Evolutionary conservation across 768 basidiomycete genomes (phyloP).

Genomic region (Boletus subcaerulescens): DNA sequence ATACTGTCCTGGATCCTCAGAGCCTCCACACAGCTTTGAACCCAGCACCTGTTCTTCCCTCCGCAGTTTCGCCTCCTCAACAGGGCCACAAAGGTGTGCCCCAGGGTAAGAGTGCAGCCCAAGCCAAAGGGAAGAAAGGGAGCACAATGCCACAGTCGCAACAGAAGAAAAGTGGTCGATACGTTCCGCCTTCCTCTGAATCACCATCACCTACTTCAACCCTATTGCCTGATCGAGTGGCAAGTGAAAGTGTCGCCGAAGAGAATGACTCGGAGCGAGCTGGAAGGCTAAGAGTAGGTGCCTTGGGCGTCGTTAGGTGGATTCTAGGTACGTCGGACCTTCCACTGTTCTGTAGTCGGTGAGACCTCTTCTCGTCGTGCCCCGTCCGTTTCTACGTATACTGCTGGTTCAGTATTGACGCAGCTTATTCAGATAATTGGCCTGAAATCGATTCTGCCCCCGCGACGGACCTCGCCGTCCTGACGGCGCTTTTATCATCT

Average conservation of each 20-base stretch:
- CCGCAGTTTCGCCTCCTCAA: conserved; percentile 2
- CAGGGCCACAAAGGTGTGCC: conserved; percentile 4
- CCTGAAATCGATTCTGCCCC: conserved; percentile 1
- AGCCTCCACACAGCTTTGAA: conserved; percentile 60
- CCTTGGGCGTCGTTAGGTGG: conserved; percentile 64
- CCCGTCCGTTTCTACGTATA: not conserved
- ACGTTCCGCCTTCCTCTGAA: conserved; percentile 29
- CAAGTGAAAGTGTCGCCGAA: conserved; percentile 41
- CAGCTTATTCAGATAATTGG: conserved; percentile 14
- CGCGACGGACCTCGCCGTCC: not conserved
- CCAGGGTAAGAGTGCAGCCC: not conserved
- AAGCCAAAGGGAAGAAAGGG: conserved; percentile 20
- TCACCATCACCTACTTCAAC: conserved; percentile 28
- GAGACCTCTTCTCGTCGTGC: not conserved
- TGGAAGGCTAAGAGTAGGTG: conserved; percentile 67
- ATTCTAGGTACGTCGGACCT: conserved; percentile 49
- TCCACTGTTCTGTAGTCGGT: not conserved
- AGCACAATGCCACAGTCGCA: conserved; percentile 22
- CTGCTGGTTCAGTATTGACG: not conserved
- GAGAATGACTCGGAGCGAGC: conserved; percentile 68
- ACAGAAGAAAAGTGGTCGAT: conserved; percentile 32
- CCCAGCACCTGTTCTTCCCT: conserved; percentile 49
- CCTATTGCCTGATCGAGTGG: conserved; percentile 15
- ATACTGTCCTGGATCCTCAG: conserved; percentile 58
- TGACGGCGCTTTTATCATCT: conserved; percentile 19